phyloP scores from a whole-genome alignment of 768 basidiomycete species.

The Galerina marginata region DNA sequence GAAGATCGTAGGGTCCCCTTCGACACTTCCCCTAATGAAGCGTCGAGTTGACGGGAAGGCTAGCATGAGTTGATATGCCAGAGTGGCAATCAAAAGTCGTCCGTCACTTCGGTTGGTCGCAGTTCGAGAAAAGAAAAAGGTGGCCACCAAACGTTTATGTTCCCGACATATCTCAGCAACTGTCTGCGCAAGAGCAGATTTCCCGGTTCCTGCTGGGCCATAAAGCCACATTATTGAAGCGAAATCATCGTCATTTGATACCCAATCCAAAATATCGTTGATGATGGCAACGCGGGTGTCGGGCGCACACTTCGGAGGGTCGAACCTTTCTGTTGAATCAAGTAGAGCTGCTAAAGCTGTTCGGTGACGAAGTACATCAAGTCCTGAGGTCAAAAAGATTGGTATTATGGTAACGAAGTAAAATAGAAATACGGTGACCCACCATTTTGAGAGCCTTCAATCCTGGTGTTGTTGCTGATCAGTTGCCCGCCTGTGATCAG shows the following conservation, averaged over 20 bases:
- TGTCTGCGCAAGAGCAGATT: slow-evolving; percentile 21
- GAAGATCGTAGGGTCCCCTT: slow-evolving; percentile 16
- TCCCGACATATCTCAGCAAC: slow-evolving; percentile 15
- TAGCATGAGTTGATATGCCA: slow-evolving; percentile 18
- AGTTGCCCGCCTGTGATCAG: slow-evolving; percentile 8
- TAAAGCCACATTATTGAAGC: slow-evolving; percentile 20
- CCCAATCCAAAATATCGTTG: slow-evolving; percentile 18
- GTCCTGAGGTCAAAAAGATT: background rate
- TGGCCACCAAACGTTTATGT: slow-evolving; percentile 11
- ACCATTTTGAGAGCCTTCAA: slow-evolving; percentile 3
- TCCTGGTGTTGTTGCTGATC: background rate
- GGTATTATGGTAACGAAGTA: background rate
- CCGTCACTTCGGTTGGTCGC: slow-evolving; percentile 14
- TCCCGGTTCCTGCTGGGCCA: slow-evolving; percentile 25
- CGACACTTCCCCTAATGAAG: slow-evolving; percentile 8
- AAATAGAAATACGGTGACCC: background rate
- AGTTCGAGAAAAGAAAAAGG: slow-evolving; percentile 24
- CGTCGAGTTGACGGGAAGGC: slow-evolving; percentile 14
- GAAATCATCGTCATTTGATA: slow-evolving; percentile 1
- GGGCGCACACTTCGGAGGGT: slow-evolving; percentile 22
- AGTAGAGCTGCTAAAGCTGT: slow-evolving; percentile 11
- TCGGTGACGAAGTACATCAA: slow-evolving; percentile 12
- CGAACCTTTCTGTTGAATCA: slow-evolving; percentile 21
- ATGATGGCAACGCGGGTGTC: slow-evolving; percentile 15
- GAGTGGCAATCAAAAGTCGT: slow-evolving; percentile 17